Percentiles rank a stretch among this genome's conserved stretches.
Evolutionary conservation across 768 basidiomycete species (phyloP).

Genomic region (Kwoniella shandongensis): DNA sequence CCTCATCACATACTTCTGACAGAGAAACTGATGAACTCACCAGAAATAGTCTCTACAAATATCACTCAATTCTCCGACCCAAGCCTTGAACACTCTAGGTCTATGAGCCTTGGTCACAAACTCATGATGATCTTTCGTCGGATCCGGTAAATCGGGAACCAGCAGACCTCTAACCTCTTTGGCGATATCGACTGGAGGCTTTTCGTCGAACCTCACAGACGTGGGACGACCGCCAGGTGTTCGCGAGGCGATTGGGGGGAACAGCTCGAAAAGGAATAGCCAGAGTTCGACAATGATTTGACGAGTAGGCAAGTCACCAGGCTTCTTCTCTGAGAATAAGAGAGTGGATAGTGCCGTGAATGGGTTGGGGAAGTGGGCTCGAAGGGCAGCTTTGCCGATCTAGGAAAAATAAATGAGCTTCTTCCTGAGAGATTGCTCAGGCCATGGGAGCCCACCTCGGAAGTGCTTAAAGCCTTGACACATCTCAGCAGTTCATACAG

Average conservation of each 20-base stretch:
- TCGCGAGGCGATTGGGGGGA: constrained; percentile 57
- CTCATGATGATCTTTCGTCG: constrained; percentile 50
- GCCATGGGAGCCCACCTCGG: constrained; percentile 13
- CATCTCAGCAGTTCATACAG: constrained; percentile 88
- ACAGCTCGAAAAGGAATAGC: constrained; percentile 82
- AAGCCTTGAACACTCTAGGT: constrained; percentile 71
- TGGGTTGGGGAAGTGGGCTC: constrained; percentile 83
- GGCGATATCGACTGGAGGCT: constrained; percentile 21
- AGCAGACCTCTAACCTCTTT: constrained; percentile 32
- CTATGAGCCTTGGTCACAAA: constrained; percentile 54
- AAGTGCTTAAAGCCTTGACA: constrained; percentile 86
- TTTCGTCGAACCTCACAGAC: constrained; percentile 33
- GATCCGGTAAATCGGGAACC: constrained; percentile 40
- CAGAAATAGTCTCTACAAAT: constrained; percentile 73
- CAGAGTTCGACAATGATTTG: constrained; percentile 88
- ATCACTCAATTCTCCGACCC: constrained; percentile 80
- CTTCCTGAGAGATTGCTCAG: constrained; percentile 1
- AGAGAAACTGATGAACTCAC: constrained; percentile 24
- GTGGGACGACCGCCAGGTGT: constrained; percentile 23
- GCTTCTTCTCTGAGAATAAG: constrained; percentile 96
- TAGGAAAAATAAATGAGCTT: constrained; percentile 44
- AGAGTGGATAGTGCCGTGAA: constrained; percentile 79
- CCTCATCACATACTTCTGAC: neutral
- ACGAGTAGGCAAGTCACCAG: constrained; percentile 85
- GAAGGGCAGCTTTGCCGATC: constrained; percentile 83